phyloP scores from a whole-genome alignment of 164 flowering plant species.

The Nymphaea colorata region DNA sequence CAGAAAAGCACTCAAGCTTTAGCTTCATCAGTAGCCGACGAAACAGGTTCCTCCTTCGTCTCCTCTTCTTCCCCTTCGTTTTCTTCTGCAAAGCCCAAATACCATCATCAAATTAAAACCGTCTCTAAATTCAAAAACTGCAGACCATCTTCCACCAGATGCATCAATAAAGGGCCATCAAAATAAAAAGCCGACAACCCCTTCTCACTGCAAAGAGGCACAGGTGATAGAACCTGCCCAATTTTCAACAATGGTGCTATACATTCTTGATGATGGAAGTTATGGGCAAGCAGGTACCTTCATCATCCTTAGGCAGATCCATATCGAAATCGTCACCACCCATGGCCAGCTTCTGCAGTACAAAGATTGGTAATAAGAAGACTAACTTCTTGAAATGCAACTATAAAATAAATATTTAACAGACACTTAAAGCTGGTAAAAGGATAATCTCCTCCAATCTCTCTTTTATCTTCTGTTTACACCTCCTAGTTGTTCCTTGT shows the following conservation, averaged over 20 bases:
- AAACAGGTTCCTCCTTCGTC: neutral
- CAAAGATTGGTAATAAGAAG: neutral
- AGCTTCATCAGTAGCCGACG: neutral
- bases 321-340: constrained; percentile 28
- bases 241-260: too few relatives aligned
- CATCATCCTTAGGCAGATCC: constrained; percentile 17
- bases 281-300: neutral
- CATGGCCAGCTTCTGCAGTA: constrained; percentile 25
- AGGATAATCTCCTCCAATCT: too few relatives aligned
- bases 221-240: too few relatives aligned
- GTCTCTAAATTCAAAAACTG: too few relatives aligned
- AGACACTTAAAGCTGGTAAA: too few relatives aligned
- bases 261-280: neutral
- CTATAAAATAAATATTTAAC: neutral
- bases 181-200: too few relatives aligned
- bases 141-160: too few relatives aligned
- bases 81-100: neutral
- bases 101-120: neutral
- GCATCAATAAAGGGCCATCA: too few relatives aligned
- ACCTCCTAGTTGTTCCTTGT: neutral
- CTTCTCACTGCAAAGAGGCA: too few relatives aligned
- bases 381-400: neutral
- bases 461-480: too few relatives aligned
- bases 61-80: neutral
- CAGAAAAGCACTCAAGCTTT: neutral